phyloP scores from a whole-genome alignment of 2,329 filamentous ascomycete species.

The Parafenestella ontariensis region DNA sequence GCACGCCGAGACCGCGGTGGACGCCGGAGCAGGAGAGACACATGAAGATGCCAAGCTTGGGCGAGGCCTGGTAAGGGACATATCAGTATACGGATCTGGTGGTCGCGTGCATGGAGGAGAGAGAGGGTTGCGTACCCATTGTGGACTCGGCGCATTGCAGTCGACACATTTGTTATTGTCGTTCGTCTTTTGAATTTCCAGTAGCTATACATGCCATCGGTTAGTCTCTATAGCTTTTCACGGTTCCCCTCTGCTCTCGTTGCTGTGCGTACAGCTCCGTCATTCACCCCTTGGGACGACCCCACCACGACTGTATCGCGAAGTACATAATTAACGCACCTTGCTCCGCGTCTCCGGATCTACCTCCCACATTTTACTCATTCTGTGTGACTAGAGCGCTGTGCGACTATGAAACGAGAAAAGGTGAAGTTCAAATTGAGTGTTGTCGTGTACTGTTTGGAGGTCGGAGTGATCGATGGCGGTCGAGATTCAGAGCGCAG shows the following conservation, averaged over 20 bases:
- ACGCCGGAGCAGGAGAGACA: slow-evolving; percentile 95
- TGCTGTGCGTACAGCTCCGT: not conserved
- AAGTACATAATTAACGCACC: slow-evolving; percentile 58
- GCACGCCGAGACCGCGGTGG: slow-evolving; percentile 92
- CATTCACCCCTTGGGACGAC: slow-evolving; percentile 10
- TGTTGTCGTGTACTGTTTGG: not conserved
- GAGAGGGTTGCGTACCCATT: slow-evolving; percentile 75
- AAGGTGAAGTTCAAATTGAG: not conserved
- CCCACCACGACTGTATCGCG: slow-evolving; percentile 7
- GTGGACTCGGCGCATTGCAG: slow-evolving; percentile 91
- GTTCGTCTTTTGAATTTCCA: slow-evolving; percentile 87
- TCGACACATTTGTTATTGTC: slow-evolving; percentile 93
- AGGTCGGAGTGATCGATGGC: slow-evolving; percentile 8
- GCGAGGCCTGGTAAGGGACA: slow-evolving; percentile 65
- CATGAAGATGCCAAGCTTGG: slow-evolving; percentile 99
- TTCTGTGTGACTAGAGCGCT: slow-evolving; percentile 32
- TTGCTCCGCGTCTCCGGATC: slow-evolving; percentile 97
- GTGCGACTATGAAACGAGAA: not conserved
- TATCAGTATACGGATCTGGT: slow-evolving; percentile 22
- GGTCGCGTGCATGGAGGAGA: slow-evolving; percentile 12
- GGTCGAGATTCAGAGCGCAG: slow-evolving; percentile 22
- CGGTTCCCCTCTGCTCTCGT: too few species aligned
- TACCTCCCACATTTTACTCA: slow-evolving; percentile 94
- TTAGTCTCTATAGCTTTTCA: slow-evolving; percentile 21
- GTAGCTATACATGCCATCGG: slow-evolving; percentile 65